A percentile compares a stretch with the other conserved stretches of the same genome.
phyloP scores from a whole-genome alignment of 148 eudicot species.

The Vaccinium myrtillus region DNA sequence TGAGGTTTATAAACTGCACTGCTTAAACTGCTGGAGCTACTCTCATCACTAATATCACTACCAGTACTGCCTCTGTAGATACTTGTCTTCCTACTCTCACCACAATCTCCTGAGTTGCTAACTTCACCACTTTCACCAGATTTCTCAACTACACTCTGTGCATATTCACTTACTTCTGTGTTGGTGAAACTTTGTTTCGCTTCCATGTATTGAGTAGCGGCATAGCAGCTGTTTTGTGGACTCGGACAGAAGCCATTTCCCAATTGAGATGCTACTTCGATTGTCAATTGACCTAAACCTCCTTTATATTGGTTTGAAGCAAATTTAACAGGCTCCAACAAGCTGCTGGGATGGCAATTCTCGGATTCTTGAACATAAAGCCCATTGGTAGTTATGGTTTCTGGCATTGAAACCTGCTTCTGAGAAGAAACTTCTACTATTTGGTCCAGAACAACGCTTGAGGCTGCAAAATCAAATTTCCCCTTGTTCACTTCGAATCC shows the following conservation, averaged over 20 bases:
- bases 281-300: constrained; percentile 17
- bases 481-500: constrained; percentile 22
- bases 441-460: constrained; percentile 26
- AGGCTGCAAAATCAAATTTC: constrained; percentile 22
- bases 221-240: constrained; percentile 69
- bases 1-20: constrained; percentile 76
- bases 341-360: constrained; percentile 26
- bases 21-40: constrained; percentile 75
- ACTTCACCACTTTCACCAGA: constrained; percentile 48
- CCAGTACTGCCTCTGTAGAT: constrained; percentile 71
- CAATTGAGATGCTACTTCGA: constrained; percentile 29
- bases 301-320: constrained; percentile 25
- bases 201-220: constrained; percentile 68
- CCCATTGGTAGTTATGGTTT: constrained; percentile 30
- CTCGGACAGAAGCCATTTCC: constrained; percentile 49
- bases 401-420: constrained; percentile 32
- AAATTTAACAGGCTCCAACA: constrained; percentile 20
- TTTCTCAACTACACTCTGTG: constrained; percentile 49
- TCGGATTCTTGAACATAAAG: constrained; percentile 39
- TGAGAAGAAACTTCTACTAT: constrained; percentile 26
- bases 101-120: constrained; percentile 45
- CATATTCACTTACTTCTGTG: constrained; percentile 67
- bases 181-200: constrained; percentile 76
- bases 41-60: constrained; percentile 85
- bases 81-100: constrained; percentile 69